These are phyloP conservation scores for Hsuehochloa calcarea DNA, from an alignment of 176 grass and related monocot species.

Conservation along the genomic window DNA sequence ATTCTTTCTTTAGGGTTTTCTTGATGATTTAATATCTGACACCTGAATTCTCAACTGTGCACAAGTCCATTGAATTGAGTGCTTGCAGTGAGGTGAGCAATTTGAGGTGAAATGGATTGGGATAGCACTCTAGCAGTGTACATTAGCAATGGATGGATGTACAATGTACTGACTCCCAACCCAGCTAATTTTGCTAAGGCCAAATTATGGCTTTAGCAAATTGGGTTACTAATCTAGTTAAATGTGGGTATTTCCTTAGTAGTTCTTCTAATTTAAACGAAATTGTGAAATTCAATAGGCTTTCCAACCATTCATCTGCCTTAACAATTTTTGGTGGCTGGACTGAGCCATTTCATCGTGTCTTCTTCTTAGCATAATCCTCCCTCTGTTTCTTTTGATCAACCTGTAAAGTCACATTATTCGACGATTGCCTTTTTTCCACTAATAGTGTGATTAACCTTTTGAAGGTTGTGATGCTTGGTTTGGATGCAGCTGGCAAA, in stretches of 20 bases:
- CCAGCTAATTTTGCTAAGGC: background rate
- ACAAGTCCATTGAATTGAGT: background rate
- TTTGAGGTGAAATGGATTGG: background rate
- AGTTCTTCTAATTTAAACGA: background rate
- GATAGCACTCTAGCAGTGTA: background rate
- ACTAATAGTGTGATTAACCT: constrained; percentile 22
- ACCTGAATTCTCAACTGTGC: background rate
- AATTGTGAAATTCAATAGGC: background rate
- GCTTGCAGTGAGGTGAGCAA: background rate
- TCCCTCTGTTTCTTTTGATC: background rate
- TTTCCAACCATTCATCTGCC: background rate
- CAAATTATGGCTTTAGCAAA: background rate
- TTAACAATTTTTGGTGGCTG: background rate
- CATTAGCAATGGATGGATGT: background rate
- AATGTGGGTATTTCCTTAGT: background rate
- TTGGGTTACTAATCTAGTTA: background rate
- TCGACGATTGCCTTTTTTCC: background rate
- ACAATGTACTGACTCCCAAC: background rate
- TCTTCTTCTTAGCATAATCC: background rate
- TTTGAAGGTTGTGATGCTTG: constrained; percentile 90
- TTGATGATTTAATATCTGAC: background rate
- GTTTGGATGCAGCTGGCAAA: constrained; percentile 90
- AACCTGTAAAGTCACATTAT: background rate
- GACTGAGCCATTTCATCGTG: background rate
- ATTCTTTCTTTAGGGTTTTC: background rate